Percentiles rank a stretch among this genome's conserved stretches.
Conservation (phyloP, 495 filamentous ascomycete species). For the Penicillium paradoxum region DNA sequence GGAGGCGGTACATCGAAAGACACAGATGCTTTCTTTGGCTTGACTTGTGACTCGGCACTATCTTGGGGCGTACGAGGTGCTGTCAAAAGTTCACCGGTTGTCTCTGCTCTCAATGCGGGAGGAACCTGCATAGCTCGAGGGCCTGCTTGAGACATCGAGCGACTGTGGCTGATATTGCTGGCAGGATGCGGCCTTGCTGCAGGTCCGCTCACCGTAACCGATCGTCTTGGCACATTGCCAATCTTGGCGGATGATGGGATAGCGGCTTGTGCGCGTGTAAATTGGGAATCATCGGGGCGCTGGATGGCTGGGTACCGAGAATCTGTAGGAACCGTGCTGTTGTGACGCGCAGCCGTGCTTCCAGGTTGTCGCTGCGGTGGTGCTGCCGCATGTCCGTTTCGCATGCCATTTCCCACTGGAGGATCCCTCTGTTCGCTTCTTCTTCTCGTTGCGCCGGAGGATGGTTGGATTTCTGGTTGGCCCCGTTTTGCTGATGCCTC, state of each 20-base stretch:
- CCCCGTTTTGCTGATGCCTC: neutral
- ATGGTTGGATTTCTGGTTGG: slow-evolving; percentile 1
- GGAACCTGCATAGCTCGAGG: slow-evolving; percentile 4
- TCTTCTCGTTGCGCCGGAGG: neutral
- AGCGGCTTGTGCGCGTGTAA: slow-evolving; percentile 14
- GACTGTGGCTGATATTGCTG: slow-evolving; percentile 4
- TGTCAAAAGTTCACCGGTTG: slow-evolving; percentile 13
- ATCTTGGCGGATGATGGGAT: slow-evolving; percentile 13
- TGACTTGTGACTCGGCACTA: slow-evolving; percentile 24
- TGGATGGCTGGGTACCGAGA: slow-evolving; percentile 15
- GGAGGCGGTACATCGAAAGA: slow-evolving; percentile 48
- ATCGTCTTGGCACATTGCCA: slow-evolving; percentile 25
- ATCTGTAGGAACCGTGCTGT: slow-evolving; percentile 14
- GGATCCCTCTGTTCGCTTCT: slow-evolving; percentile 2
- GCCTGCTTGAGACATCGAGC: slow-evolving; percentile 16
- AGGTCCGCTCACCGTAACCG: slow-evolving; percentile 29
- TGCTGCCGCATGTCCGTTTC: neutral
- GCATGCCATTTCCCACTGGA: neutral
- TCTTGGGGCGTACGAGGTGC: slow-evolving; percentile 17
- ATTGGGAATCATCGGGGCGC: slow-evolving; percentile 14
- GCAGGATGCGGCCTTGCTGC: slow-evolving; percentile 13
- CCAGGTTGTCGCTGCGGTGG: slow-evolving; percentile 6
- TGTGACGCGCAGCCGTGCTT: slow-evolving; percentile 12
- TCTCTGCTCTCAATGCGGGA: slow-evolving; percentile 11
- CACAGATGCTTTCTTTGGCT: slow-evolving; percentile 38